Conservation (phyloP, 805 yeast species). For the Starmerella sp. region DNA sequence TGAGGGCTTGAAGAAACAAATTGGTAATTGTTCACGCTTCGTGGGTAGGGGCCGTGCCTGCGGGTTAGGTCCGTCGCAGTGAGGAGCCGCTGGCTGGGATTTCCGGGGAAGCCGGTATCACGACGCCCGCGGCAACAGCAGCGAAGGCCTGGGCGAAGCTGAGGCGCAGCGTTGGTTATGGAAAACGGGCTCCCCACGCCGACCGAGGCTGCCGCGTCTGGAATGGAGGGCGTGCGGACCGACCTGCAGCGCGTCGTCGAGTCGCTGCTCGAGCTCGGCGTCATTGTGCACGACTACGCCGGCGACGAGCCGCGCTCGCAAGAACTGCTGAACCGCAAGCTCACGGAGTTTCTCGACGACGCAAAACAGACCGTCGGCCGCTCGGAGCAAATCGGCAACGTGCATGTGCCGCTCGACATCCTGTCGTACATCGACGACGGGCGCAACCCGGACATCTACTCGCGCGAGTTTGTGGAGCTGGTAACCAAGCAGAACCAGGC, state of each 20-base stretch:
- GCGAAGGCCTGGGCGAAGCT: too few species aligned
- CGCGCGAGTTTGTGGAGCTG: conserved; percentile 91
- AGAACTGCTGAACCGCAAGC: conserved; percentile 36
- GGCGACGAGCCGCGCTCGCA: conserved; percentile 68
- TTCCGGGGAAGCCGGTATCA: too few species aligned
- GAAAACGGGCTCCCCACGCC: conserved; percentile 22
- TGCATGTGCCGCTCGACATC: conserved; percentile 58
- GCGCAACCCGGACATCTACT: conserved; percentile 91
- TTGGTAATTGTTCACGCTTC: not conserved
- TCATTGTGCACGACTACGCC: conserved; percentile 84
- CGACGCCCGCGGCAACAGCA: not conserved
- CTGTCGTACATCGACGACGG: conserved; percentile 89
- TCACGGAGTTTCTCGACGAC: conserved; percentile 18
- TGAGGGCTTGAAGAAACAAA: not conserved
- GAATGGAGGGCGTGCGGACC: conserved; percentile 23
- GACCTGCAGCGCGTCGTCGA: conserved; percentile 51
- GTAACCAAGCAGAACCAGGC: conserved; percentile 83
- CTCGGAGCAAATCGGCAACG: conserved; percentile 16
- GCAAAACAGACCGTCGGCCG: conserved; percentile 13
- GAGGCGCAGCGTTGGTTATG: not conserved
- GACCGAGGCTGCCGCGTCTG: conserved; percentile 11
- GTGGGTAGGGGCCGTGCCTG: not conserved
- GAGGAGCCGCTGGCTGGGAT: too few species aligned
- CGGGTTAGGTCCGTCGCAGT: not conserved
- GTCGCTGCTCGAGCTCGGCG: conserved; percentile 78